Percentiles rank a stretch among this genome's conserved stretches.
Evolutionary conservation across 2,329 filamentous ascomycete genomes (phyloP).

Genomic region (Thelonectria olida): DNA sequence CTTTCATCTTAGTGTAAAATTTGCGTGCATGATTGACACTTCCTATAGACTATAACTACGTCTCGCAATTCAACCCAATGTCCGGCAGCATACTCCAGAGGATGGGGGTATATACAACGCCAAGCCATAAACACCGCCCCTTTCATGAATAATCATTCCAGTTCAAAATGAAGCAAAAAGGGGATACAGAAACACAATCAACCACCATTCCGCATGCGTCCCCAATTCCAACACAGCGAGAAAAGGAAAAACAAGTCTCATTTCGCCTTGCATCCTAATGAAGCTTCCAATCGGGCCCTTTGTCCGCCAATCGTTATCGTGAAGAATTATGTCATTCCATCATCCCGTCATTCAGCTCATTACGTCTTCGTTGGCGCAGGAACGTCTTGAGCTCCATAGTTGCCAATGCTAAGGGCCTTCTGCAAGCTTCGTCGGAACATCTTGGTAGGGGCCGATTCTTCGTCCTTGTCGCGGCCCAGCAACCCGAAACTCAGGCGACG

Average conservation of each 20-base stretch:
- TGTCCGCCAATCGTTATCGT: slow-evolving; percentile 11
- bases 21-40: too few species aligned
- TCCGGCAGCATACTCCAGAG: slow-evolving; percentile 15
- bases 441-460: slow-evolving; percentile 46
- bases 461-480: slow-evolving; percentile 52
- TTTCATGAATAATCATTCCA: slow-evolving; percentile 6
- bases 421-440: slow-evolving; percentile 58
- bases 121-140: slow-evolving; percentile 21
- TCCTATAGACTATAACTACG: too few species aligned
- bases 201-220: background rate
- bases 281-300: background rate
- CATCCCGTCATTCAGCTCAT: slow-evolving; percentile 7
- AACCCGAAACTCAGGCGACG: slow-evolving; percentile 60
- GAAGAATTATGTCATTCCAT: background rate
- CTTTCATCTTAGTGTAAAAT: too few species aligned
- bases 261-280: slow-evolving; percentile 17
- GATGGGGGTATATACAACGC: slow-evolving; percentile 35
- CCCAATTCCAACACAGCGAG: background rate
- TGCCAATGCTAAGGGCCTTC: slow-evolving; percentile 54
- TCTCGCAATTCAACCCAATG: background rate
- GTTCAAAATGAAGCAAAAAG: slow-evolving; percentile 14
- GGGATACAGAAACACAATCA: slow-evolving; percentile 8
- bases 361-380: slow-evolving; percentile 26
- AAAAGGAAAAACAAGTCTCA: background rate
- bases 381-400: slow-evolving; percentile 28